These are phyloP conservation scores for Podaxis sp. DNA, from an alignment of 768 basidiomycete species.

Conservation along the genomic window DNA sequence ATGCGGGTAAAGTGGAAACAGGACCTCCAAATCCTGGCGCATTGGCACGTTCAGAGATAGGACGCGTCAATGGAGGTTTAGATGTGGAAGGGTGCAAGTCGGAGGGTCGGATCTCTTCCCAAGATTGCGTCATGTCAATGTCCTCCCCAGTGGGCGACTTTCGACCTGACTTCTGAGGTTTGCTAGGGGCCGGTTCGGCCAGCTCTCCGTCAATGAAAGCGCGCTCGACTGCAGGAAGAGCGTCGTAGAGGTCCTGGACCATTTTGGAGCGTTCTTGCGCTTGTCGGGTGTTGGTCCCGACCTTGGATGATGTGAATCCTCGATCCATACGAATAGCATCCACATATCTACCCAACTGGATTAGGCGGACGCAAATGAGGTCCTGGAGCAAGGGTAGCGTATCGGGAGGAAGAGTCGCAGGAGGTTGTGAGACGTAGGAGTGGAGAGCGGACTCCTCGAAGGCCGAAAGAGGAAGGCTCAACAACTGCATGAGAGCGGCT, in stretches of 20 bases:
- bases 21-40: slow-evolving; percentile 38
- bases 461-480: slow-evolving; percentile 63
- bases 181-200: slow-evolving; percentile 23
- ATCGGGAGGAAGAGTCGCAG: slow-evolving; percentile 42
- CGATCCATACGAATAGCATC: slow-evolving; percentile 79
- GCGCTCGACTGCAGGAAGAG: slow-evolving; percentile 64
- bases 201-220: slow-evolving; percentile 61
- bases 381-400: slow-evolving; percentile 68
- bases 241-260: slow-evolving; percentile 67
- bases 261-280: slow-evolving; percentile 60
- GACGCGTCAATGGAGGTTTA: slow-evolving; percentile 23
- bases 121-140: slow-evolving; percentile 50
- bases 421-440: slow-evolving; percentile 56
- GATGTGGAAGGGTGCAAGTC: slow-evolving; percentile 25
- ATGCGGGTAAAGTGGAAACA: slow-evolving; percentile 20
- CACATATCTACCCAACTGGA: slow-evolving; percentile 67
- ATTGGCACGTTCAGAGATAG: slow-evolving; percentile 30
- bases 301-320: slow-evolving; percentile 47
- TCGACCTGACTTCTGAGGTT: not conserved
- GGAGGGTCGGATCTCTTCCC: slow-evolving; percentile 55
- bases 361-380: slow-evolving; percentile 74
- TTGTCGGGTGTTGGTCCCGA: slow-evolving; percentile 35
- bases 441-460: slow-evolving; percentile 65
- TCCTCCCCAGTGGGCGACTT: slow-evolving; percentile 20
- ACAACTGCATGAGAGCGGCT: slow-evolving; percentile 55